phyloP scores from a whole-genome alignment of 768 basidiomycete species.

The Suillus bovinus region DNA sequence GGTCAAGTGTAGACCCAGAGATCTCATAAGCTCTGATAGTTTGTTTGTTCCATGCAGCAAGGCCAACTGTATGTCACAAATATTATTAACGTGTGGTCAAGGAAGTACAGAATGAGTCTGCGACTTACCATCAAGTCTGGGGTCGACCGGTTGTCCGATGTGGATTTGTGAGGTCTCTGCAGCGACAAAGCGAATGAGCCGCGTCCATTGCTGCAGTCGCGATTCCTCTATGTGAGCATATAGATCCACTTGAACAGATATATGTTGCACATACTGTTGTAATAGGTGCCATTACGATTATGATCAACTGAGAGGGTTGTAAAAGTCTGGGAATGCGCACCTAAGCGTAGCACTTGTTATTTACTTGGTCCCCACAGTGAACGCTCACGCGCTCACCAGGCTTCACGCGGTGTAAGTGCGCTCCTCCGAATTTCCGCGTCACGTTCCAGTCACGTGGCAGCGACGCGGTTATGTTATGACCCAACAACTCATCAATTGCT shows the following conservation, averaged over 20 bases:
- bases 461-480: no score
- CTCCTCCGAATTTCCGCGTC: conserved; percentile 18
- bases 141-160: conserved; percentile 74
- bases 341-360: background rate
- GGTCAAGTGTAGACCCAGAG: conserved; percentile 66
- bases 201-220: conserved; percentile 63
- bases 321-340: conserved; percentile 16
- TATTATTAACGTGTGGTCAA: background rate
- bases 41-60: conserved; percentile 50
- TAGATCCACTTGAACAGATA: background rate
- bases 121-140: conserved; percentile 58
- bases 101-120: background rate
- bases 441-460: conserved; percentile 31
- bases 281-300: conserved; percentile 54
- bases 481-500: conserved; percentile 2
- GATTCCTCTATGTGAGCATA: conserved; percentile 13
- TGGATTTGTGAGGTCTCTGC: conserved; percentile 73
- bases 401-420: conserved; percentile 11
- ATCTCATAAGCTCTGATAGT: conserved; percentile 73
- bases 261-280: conserved; percentile 44
- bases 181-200: conserved; percentile 81
- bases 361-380: conserved; percentile 7
- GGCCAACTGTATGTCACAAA: conserved; percentile 51
- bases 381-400: background rate
- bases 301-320: conserved; percentile 13